A percentile compares a stretch with the other conserved stretches of the same genome.
These are phyloP conservation scores for Pseudisothecium myosuroides DNA, from an alignment of 225 moss, liverwort and hornwort species.

Conservation along the genomic window DNA sequence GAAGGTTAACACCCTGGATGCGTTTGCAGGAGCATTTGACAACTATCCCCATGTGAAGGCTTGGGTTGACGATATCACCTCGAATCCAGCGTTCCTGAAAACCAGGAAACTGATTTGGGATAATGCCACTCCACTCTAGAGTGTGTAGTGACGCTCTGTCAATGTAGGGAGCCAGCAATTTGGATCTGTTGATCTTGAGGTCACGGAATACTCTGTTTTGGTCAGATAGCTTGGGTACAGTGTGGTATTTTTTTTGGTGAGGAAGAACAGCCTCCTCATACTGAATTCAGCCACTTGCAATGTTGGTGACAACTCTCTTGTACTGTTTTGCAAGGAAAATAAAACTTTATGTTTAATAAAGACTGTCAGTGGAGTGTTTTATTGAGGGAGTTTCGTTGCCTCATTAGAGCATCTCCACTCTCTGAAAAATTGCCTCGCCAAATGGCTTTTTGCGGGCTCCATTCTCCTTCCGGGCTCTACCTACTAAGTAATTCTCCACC, in stretches of 20 bases:
- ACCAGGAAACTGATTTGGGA: not conserved
- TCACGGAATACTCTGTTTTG: not conserved
- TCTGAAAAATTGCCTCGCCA: too few species aligned
- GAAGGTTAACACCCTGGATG: not conserved
- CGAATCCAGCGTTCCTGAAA: conserved; percentile 8
- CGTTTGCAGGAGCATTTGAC: not conserved
- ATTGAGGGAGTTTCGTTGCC: too few species aligned
- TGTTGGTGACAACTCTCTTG: not conserved
- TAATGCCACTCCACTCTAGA: not conserved
- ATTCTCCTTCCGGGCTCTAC: too few species aligned
- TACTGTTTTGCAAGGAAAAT: not conserved
- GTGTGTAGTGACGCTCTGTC: too few species aligned
- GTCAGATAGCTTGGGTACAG: not conserved
- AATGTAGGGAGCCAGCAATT: too few species aligned
- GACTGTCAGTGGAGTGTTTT: not conserved
- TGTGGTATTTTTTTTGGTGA: rapidly evolving
- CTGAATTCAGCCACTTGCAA: not conserved
- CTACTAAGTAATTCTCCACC: too few species aligned
- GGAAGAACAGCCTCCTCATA: too few species aligned
- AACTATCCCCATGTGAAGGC: conserved; percentile 2
- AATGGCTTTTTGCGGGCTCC: too few species aligned
- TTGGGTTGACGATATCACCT: conserved; percentile 2
- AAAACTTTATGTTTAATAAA: not conserved
- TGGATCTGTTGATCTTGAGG: not conserved
- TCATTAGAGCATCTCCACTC: too few species aligned